Evolutionary conservation across 345 rosid species (phyloP).

Genomic region (Salix koriyanagi): DNA sequence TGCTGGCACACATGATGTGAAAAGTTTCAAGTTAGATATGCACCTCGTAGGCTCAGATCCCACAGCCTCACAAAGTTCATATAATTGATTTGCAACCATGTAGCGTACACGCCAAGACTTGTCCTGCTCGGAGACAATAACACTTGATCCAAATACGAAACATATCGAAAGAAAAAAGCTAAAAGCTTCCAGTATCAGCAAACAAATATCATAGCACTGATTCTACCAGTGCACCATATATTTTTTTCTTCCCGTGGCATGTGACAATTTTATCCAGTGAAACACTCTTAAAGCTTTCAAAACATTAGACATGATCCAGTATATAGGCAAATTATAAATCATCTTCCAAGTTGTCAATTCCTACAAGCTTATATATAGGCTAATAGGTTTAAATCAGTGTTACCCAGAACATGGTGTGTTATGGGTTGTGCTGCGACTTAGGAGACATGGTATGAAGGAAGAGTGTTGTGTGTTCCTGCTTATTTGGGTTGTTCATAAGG

Average conservation of each 20-base stretch:
- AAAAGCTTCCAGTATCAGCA: not conserved
- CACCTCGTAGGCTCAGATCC: slow-evolving; percentile 94
- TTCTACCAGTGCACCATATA: not conserved
- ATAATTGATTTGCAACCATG: slow-evolving; percentile 93
- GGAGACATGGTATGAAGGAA: not conserved
- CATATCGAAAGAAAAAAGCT: not conserved
- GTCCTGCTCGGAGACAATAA: slow-evolving; percentile 39
- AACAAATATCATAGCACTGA: not conserved
- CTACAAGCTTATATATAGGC: not conserved
- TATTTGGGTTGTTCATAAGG: not conserved
- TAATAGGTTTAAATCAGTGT: not conserved
- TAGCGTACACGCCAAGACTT: slow-evolving; percentile 99
- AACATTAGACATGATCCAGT: not conserved
- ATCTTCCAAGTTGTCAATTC: not conserved
- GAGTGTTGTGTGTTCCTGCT: not conserved
- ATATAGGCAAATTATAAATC: not conserved
- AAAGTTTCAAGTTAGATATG: slow-evolving; percentile 2
- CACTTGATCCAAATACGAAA: not conserved
- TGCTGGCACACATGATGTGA: not conserved
- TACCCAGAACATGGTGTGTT: not conserved
- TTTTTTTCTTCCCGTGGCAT: not conserved
- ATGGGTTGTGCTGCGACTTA: not conserved
- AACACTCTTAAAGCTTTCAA: not conserved
- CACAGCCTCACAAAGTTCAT: slow-evolving; percentile 95
- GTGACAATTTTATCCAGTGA: not conserved